phyloP scores from a whole-genome alignment of 2,329 filamentous ascomycete genomes.

The Colletotrichum falcatum region DNA sequence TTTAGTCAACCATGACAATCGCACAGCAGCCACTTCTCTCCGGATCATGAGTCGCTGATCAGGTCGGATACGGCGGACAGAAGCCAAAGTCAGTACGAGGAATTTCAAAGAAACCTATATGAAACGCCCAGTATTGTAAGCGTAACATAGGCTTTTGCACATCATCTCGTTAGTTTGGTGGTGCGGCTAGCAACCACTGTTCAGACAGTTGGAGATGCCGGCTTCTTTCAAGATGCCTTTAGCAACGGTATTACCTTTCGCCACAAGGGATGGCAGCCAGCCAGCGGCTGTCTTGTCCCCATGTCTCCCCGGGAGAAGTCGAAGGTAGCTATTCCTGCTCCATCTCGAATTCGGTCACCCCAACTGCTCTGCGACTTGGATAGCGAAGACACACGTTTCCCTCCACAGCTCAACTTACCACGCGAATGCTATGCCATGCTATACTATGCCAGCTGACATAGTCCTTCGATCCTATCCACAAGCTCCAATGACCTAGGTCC shows the following conservation, averaged over 20 bases:
- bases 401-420: not conserved
- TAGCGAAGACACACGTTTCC: not conserved
- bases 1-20: conserved; percentile 26
- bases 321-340: conserved; percentile 62
- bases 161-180: not conserved
- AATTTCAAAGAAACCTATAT: conserved; percentile 12
- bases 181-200: conserved; percentile 38
- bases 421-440: not conserved
- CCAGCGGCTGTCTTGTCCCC: conserved; percentile 37
- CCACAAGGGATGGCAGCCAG: not conserved
- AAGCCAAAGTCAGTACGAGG: conserved; percentile 46
- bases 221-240: conserved; percentile 63
- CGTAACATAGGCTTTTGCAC: not conserved
- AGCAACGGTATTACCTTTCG: conserved; percentile 49
- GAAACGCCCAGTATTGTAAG: conserved; percentile 49
- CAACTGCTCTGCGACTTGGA: no score
- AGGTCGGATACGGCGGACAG: conserved; percentile 58
- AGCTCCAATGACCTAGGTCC: no score
- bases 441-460: not conserved
- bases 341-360: conserved; percentile 51
- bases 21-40: conserved; percentile 47
- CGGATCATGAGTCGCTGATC: conserved; percentile 47
- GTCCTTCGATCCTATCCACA: not conserved
- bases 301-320: conserved; percentile 45
- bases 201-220: conserved; percentile 68